phyloP scores from a whole-genome alignment of 2,329 filamentous ascomycete genomes.

The Aureobasidium sp. region DNA sequence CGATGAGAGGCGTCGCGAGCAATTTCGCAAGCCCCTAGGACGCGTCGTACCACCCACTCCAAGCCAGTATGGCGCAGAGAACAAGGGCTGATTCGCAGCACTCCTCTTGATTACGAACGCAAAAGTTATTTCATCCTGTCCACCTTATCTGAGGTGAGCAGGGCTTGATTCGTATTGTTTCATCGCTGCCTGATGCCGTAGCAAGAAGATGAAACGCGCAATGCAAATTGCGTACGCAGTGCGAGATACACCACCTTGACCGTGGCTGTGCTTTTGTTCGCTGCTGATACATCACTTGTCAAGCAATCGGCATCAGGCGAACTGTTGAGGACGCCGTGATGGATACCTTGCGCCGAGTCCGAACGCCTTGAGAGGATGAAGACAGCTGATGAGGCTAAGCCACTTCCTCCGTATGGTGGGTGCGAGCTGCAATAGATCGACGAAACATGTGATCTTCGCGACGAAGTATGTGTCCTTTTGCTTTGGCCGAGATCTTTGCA shows the following conservation, averaged over 20 bases:
- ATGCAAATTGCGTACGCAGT: not conserved
- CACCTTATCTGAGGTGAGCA: constrained; percentile 1
- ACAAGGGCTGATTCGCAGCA: not conserved
- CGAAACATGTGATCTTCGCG: too few relatives aligned
- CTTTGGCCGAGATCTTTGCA: too few relatives aligned
- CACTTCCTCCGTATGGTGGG: too few relatives aligned
- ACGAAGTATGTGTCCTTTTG: too few relatives aligned
- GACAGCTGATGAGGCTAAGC: not conserved
- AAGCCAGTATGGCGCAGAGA: not conserved
- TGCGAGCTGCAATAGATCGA: too few relatives aligned
- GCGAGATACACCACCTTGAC: not conserved
- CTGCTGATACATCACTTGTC: not conserved
- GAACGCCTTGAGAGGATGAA: not conserved
- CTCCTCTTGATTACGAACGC: not conserved
- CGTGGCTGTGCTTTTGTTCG: not conserved
- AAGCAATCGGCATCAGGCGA: not conserved
- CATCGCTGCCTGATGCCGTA: not conserved
- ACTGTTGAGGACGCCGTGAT: not conserved
- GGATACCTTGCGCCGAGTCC: not conserved
- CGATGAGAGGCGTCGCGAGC: not conserved
- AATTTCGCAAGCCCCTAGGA: not conserved
- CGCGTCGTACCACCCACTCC: not conserved
- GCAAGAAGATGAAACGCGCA: constrained; percentile 1
- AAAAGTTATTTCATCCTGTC: not conserved
- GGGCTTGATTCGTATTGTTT: not conserved